Conservation (phyloP, 2,329 filamentous ascomycete species). For the Furcasterigmium furcatum region DNA sequence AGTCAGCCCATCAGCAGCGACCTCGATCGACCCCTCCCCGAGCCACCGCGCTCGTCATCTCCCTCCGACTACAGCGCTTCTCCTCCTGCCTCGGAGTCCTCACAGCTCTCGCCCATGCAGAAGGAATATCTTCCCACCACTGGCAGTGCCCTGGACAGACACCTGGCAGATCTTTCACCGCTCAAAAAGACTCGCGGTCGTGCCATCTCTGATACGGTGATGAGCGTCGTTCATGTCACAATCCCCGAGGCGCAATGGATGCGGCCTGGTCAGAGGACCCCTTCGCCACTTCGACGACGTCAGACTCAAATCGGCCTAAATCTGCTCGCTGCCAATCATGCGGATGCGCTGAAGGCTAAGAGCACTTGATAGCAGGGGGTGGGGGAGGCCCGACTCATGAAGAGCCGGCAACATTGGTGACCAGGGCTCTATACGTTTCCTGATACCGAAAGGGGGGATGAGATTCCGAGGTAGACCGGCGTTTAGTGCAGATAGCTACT, state of each 20-base stretch:
- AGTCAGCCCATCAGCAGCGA: background rate
- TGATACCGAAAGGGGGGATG: too few species aligned
- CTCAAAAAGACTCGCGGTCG: too few species aligned
- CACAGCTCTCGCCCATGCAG: background rate
- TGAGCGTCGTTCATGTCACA: background rate
- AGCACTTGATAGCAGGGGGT: background rate
- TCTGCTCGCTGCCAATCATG: background rate
- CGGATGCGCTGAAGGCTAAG: too few species aligned
- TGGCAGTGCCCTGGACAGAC: too few species aligned
- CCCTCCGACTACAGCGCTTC: conserved; percentile 17
- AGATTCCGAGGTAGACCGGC: too few species aligned
- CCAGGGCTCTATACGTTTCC: too few species aligned
- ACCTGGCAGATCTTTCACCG: too few species aligned
- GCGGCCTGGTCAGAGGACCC: background rate
- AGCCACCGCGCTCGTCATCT: conserved; percentile 6
- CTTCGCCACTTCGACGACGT: background rate
- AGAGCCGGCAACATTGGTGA: too few species aligned
- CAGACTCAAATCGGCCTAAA: background rate
- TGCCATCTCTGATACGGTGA: background rate
- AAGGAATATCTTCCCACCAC: too few species aligned
- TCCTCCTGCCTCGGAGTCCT: background rate
- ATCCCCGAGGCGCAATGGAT: background rate
- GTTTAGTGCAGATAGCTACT: too few species aligned
- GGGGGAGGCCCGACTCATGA: too few species aligned
- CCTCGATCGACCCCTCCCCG: background rate